phyloP scores from a whole-genome alignment of 1,284 basidiomycete genomes.

The Kalmanozyma brasiliensis region DNA sequence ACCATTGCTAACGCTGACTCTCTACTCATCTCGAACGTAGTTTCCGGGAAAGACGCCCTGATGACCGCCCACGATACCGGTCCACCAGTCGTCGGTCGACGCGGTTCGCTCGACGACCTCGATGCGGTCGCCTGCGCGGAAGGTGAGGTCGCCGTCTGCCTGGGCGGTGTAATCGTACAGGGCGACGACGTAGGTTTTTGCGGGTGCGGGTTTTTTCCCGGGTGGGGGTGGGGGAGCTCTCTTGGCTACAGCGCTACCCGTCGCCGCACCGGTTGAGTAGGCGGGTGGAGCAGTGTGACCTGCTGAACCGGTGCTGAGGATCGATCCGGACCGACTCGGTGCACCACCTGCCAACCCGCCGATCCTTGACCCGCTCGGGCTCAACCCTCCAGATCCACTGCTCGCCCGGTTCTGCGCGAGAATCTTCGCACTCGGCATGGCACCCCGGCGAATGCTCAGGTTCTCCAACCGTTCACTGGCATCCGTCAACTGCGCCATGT shows the following conservation, averaged over 20 bases:
- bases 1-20: no score
- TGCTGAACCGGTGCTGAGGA: conserved; percentile 7
- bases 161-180: conserved; percentile 90
- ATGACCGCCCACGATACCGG: conserved; percentile 82
- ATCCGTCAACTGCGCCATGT: conserved; percentile 82
- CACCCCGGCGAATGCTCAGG: conserved; percentile 57
- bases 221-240: conserved; percentile 87
- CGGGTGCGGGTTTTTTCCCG: conserved; percentile 75
- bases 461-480: conserved; percentile 73
- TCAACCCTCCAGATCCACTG: conserved; percentile 12
- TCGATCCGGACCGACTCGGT: conserved; percentile 30
- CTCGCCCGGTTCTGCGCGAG: conserved; percentile 35
- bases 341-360: conserved; percentile 35
- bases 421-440: conserved; percentile 50
- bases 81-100: conserved; percentile 97
- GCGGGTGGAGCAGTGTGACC: conserved; percentile 23
- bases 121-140: conserved; percentile 90
- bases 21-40: conserved; percentile 53
- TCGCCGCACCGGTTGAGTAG: conserved; percentile 16
- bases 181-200: conserved; percentile 83
- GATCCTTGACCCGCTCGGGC: conserved; percentile 24
- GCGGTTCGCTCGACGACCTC: conserved; percentile 87
- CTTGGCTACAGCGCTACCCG: conserved; percentile 71
- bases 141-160: conserved; percentile 86
- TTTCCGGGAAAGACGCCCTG: conserved; percentile 92